phyloP scores from a whole-genome alignment of 2,329 filamentous ascomycete genomes.

The Scytalidium lignicola region DNA sequence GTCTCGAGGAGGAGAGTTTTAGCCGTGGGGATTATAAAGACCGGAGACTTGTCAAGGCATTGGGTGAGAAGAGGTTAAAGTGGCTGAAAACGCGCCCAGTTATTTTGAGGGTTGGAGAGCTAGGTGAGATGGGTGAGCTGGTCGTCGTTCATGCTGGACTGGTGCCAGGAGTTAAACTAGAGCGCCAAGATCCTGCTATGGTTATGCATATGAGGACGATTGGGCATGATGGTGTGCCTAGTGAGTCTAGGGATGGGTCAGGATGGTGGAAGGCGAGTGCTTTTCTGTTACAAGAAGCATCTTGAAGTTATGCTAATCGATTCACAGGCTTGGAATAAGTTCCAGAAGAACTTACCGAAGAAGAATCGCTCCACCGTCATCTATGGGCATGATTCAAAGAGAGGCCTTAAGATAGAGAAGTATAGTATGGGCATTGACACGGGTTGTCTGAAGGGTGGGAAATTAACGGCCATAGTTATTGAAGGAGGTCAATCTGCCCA shows the following conservation, averaged over 20 bases:
- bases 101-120: constrained; percentile 66
- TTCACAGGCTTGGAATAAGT: constrained; percentile 48
- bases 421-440: constrained; percentile 85
- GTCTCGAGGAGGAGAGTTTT: constrained; percentile 19
- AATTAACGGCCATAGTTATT: constrained; percentile 73
- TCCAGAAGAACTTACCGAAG: constrained; percentile 34
- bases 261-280: constrained; percentile 26
- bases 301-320: constrained; percentile 10
- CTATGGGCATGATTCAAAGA: constrained; percentile 81
- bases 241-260: constrained; percentile 19
- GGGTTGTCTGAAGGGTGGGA: constrained; percentile 70
- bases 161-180: constrained; percentile 66
- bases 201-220: constrained; percentile 87
- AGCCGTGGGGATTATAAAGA: constrained; percentile 25
- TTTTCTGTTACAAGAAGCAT: neutral
- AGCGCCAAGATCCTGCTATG: constrained; percentile 68
- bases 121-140: constrained; percentile 57
- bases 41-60: constrained; percentile 20
- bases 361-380: constrained; percentile 59
- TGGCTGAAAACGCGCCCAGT: constrained; percentile 71
- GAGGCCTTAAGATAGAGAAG: constrained; percentile 59
- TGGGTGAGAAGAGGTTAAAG: constrained; percentile 48
- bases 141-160: constrained; percentile 83
- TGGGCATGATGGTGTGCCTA: constrained; percentile 20
- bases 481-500: constrained; percentile 43